These are phyloP conservation scores for Geranomyces variabilis DNA, from an alignment of 192 early-diverging fungal genomes.

Conservation along the genomic window DNA sequence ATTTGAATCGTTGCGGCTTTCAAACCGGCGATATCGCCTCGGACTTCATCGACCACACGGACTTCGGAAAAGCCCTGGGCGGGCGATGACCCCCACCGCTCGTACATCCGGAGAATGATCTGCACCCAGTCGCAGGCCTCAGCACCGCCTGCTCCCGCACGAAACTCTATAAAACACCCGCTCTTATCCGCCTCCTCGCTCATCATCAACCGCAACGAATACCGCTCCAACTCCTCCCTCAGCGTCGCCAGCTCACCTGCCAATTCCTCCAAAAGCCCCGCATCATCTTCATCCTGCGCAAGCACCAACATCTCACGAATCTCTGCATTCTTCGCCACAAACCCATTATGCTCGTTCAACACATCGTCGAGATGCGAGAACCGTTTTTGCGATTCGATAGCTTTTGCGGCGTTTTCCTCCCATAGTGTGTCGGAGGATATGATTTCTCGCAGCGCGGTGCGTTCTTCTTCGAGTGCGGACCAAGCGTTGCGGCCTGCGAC, in stretches of 20 bases:
- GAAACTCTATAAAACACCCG: constrained; percentile 58
- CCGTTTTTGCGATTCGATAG: constrained; percentile 43
- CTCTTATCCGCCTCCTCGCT: constrained; percentile 46
- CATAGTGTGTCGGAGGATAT: constrained; percentile 38
- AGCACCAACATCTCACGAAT: constrained; percentile 34
- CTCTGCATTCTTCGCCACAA: constrained; percentile 22
- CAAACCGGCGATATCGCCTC: constrained; percentile 50
- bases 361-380: constrained; percentile 38
- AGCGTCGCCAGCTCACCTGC: constrained; percentile 37
- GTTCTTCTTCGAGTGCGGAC: not conserved
- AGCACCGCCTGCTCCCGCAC: constrained; percentile 54
- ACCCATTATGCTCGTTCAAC: constrained; percentile 37
- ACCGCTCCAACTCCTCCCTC: constrained; percentile 36
- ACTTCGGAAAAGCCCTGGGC: constrained; percentile 15
- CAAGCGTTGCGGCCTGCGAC: not conserved
- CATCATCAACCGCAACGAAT: constrained; percentile 51
- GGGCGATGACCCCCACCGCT: constrained; percentile 36
- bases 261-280: constrained; percentile 35
- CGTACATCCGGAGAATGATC: constrained; percentile 48
- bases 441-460: not conserved
- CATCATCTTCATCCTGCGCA: constrained; percentile 49
- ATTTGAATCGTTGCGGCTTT: constrained; percentile 50
- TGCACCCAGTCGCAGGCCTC: constrained; percentile 55
- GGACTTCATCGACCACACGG: constrained; percentile 46
- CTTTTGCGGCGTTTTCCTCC: constrained; percentile 42